phyloP scores from a whole-genome alignment of 805 yeast genomes.

The Maudiozyma barnettii region DNA sequence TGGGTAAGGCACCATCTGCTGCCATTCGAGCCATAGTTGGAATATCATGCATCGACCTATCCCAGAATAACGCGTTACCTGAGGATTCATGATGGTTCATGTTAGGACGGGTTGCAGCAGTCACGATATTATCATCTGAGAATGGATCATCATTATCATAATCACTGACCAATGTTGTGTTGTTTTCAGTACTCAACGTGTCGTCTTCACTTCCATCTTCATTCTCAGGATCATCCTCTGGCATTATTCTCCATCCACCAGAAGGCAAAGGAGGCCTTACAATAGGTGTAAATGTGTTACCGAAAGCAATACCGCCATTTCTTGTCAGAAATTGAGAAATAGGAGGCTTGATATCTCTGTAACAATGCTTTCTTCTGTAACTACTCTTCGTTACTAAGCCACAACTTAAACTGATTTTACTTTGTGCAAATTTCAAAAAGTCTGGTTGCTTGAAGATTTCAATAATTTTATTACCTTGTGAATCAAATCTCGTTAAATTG shows the following conservation, averaged over 20 bases:
- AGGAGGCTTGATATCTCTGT: slow-evolving; percentile 27
- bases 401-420: slow-evolving; percentile 32
- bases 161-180: not conserved
- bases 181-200: not conserved
- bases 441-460: slow-evolving; percentile 32
- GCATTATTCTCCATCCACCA: slow-evolving; percentile 29
- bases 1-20: not conserved
- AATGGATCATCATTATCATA: not conserved
- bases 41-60: slow-evolving; percentile 24
- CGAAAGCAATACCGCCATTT: slow-evolving; percentile 23
- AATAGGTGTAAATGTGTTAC: slow-evolving; percentile 16
- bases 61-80: slow-evolving; percentile 26
- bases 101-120: not conserved
- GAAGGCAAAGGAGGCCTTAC: slow-evolving; percentile 25
- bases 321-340: slow-evolving; percentile 27
- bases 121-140: not conserved
- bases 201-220: slow-evolving; percentile 1
- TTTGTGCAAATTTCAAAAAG: slow-evolving; percentile 32
- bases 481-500: slow-evolving; percentile 48
- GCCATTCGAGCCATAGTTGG: not conserved
- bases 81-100: not conserved
- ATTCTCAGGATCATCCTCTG: slow-evolving; percentile 10
- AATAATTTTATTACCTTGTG: slow-evolving; percentile 52
- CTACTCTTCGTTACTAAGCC: slow-evolving; percentile 24
- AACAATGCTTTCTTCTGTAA: slow-evolving; percentile 20